These are phyloP conservation scores for Takakia lepidozioides DNA, from an alignment of 225 moss, liverwort and hornwort genomes.

Conservation along the genomic window DNA sequence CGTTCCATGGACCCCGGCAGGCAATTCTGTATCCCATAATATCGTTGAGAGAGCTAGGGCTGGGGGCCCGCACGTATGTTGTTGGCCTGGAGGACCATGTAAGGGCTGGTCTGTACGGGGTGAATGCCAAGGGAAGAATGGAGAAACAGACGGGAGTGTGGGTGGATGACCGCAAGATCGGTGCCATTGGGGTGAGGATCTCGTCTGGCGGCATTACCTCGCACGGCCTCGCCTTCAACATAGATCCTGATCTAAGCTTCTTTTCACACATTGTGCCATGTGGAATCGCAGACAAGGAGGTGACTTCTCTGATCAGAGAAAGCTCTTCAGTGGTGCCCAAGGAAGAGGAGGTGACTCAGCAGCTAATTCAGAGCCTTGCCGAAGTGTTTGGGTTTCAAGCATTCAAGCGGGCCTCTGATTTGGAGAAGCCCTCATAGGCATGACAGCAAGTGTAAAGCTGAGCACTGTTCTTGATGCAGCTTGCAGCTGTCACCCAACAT, in stretches of 20 bases:
- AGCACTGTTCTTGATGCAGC: too few species aligned
- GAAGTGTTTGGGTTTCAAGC: conserved; percentile 46
- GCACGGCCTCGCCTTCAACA: conserved; percentile 91
- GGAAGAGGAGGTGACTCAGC: conserved; percentile 58
- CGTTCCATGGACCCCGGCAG: conserved; percentile 82
- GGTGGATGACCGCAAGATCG: conserved; percentile 83
- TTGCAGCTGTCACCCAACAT: too few species aligned
- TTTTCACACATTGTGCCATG: conserved; percentile 80
- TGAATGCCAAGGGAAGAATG: conserved; percentile 63
- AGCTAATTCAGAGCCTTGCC: conserved; percentile 73
- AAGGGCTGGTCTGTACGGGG: conserved; percentile 64
- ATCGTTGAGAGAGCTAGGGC: conserved; percentile 40
- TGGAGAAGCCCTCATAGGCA: too few species aligned
- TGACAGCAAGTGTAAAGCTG: too few species aligned
- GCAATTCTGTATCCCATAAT: conserved; percentile 75
- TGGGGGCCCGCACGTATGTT: conserved; percentile 73
- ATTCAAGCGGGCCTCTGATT: too few species aligned
- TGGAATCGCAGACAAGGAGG: conserved; percentile 80
- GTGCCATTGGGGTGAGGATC: conserved; percentile 81
- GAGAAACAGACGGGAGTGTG: conserved; percentile 71
- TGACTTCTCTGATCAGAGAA: conserved; percentile 73
- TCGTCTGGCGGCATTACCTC: conserved; percentile 72
- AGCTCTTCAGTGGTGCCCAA: conserved; percentile 20
- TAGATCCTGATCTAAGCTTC: conserved; percentile 51
- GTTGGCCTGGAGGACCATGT: conserved; percentile 81